These are phyloP conservation scores for Eragrostis curvula DNA, from an alignment of 176 grass and related monocot species.

Conservation along the genomic window DNA sequence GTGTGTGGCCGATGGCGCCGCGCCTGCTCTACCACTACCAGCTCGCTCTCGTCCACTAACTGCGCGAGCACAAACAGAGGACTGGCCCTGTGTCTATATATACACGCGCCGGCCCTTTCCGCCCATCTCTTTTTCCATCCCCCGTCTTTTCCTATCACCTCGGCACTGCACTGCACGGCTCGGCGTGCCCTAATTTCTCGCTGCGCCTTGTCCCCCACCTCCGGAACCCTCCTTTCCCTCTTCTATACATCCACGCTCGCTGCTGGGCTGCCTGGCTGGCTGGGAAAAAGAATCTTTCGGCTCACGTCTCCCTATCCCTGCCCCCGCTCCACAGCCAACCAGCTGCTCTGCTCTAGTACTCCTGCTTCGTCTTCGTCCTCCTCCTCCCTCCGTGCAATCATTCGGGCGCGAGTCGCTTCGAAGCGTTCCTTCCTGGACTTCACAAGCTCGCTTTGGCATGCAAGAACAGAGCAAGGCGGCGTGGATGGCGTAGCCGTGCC, in stretches of 20 bases:
- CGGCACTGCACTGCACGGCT: not conserved
- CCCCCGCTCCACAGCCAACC: not conserved
- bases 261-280: not conserved
- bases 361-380: not conserved
- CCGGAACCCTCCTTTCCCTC: not conserved
- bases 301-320: slow-evolving; percentile 23
- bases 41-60: not conserved
- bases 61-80: no score
- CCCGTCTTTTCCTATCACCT: slow-evolving; percentile 51
- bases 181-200: slow-evolving; percentile 73
- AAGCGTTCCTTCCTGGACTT: no score
- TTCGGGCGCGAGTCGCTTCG: not conserved
- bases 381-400: not conserved
- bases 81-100: slow-evolving; percentile 43
- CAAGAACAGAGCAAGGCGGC: not conserved
- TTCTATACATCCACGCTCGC: not conserved
- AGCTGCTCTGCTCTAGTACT: not conserved
- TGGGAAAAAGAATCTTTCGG: slow-evolving; percentile 43
- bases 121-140: slow-evolving; percentile 25
- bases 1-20: not conserved
- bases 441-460: not conserved
- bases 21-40: not conserved
- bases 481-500: slow-evolving; percentile 50
- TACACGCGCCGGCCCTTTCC: slow-evolving; percentile 46
- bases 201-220: slow-evolving; percentile 48